Evolutionary conservation across 345 rosid genomes (phyloP).

Genomic region (Passiflora organensis): DNA sequence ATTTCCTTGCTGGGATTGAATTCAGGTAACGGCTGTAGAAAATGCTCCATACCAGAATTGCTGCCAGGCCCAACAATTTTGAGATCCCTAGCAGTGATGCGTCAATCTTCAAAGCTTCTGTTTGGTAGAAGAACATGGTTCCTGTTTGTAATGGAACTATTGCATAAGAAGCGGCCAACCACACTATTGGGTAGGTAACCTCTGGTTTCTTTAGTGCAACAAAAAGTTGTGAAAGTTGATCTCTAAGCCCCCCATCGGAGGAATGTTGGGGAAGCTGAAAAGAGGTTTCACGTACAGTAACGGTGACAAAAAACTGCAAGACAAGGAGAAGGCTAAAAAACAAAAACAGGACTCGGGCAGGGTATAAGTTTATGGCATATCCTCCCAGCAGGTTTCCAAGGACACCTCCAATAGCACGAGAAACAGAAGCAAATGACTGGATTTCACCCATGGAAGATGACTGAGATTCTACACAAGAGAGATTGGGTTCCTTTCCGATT

Average conservation of each 20-base stretch:
- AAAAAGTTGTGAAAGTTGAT: slow-evolving; percentile 58
- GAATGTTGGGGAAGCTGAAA: slow-evolving; percentile 52
- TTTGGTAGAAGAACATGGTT: slow-evolving; percentile 94
- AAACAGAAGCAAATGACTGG: slow-evolving; percentile 83
- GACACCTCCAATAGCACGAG: slow-evolving; percentile 77
- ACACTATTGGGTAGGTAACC: slow-evolving; percentile 55
- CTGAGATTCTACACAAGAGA: slow-evolving; percentile 27
- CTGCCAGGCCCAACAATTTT: slow-evolving; percentile 74
- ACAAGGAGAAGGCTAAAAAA: slow-evolving; percentile 43
- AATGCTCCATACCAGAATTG: slow-evolving; percentile 76
- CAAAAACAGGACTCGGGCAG: slow-evolving; percentile 50
- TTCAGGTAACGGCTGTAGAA: slow-evolving; percentile 53
- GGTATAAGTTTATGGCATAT: slow-evolving; percentile 43
- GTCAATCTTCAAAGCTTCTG: slow-evolving; percentile 48
- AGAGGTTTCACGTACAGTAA: slow-evolving; percentile 50
- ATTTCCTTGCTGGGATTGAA: slow-evolving; percentile 53
- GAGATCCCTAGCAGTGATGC: slow-evolving; percentile 69
- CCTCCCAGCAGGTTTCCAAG: slow-evolving; percentile 83
- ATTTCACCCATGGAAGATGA: slow-evolving; percentile 52
- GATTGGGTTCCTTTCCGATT: slow-evolving; percentile 37
- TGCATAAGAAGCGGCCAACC: slow-evolving; percentile 77
- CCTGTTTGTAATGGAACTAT: slow-evolving; percentile 68
- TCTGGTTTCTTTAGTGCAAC: slow-evolving; percentile 51
- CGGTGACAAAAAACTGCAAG: slow-evolving; percentile 56
- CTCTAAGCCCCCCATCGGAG: slow-evolving; percentile 44